A percentile compares a stretch with the other conserved stretches of the same genome.
These are phyloP conservation scores for Sanguinoderma infundibulare DNA, from an alignment of 1,284 basidiomycete genomes.

Conservation along the genomic window DNA sequence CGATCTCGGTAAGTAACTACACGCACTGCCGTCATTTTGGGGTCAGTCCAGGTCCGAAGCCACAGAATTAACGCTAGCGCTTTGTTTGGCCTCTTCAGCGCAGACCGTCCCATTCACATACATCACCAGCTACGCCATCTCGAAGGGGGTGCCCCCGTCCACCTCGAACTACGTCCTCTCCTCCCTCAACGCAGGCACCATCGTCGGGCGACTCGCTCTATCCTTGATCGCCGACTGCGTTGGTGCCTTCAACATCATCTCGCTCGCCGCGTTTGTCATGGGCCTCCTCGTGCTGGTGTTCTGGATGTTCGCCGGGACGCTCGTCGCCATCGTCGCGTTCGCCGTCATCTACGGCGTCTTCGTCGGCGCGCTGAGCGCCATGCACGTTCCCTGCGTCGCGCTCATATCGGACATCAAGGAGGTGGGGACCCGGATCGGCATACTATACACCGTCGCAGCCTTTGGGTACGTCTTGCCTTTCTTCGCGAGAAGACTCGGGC, in stretches of 20 bases:
- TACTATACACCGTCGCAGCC: no score
- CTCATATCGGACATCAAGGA: constrained; percentile 6
- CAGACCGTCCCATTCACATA: constrained; percentile 30
- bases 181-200: constrained; percentile 31
- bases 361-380: constrained; percentile 12
- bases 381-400: constrained; percentile 21
- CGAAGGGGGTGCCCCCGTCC: constrained; percentile 6
- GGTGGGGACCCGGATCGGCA: background rate
- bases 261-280: no score
- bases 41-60: background rate
- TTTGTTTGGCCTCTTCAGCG: constrained; percentile 3
- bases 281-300: constrained; percentile 18
- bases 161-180: constrained; percentile 30
- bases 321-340: constrained; percentile 19
- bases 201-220: constrained; percentile 34
- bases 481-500: no score
- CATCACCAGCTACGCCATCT: constrained; percentile 19
- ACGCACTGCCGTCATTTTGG: no score
- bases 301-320: constrained; percentile 18
- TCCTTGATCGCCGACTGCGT: constrained; percentile 32
- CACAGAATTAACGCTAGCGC: background rate
- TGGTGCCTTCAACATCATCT: constrained; percentile 34
- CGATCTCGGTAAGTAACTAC: constrained; percentile 31
- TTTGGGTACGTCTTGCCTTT: constrained; percentile 59
- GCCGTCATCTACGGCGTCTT: constrained; percentile 9